These are phyloP conservation scores for Citrus australasica DNA, from an alignment of 345 rosid species.

Conservation along the genomic window DNA sequence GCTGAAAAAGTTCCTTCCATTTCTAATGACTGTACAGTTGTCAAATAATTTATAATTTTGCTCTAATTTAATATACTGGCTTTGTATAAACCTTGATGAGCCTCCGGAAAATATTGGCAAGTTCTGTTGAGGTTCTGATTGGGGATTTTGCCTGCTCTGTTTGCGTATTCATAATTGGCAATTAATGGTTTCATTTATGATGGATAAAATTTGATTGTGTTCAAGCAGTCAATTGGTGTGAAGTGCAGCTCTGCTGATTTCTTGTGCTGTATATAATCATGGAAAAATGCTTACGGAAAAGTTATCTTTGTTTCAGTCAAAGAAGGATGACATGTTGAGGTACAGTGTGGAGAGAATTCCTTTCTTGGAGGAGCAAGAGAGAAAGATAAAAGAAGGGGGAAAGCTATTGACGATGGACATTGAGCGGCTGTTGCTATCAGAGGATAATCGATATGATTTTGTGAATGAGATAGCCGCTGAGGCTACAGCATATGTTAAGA, in stretches of 20 bases:
- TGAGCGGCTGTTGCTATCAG: conserved; percentile 60
- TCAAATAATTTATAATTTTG: background rate
- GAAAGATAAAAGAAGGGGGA: conserved; percentile 66
- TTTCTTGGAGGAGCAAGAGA: conserved; percentile 83
- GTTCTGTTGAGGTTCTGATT: background rate
- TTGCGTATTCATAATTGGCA: too few relatives aligned
- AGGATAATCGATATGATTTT: conserved; percentile 72
- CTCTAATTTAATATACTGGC: background rate
- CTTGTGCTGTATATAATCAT: background rate
- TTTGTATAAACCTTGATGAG: background rate
- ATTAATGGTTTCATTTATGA: too few relatives aligned
- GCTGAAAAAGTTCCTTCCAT: background rate
- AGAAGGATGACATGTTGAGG: conserved; percentile 67
- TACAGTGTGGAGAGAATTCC: conserved; percentile 63
- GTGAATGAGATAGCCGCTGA: conserved; percentile 84
- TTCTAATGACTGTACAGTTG: background rate
- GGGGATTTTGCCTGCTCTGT: background rate
- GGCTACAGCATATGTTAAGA: conserved; percentile 72
- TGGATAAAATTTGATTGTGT: background rate
- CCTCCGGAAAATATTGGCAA: background rate
- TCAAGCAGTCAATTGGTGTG: background rate
- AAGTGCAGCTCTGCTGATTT: background rate
- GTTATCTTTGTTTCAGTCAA: conserved; percentile 39
- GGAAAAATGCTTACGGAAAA: background rate
- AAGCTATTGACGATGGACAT: conserved; percentile 68